These are phyloP conservation scores for Colletotrichum lindemuthianum DNA, from an alignment of 2,329 filamentous ascomycete genomes.

Conservation along the genomic window DNA sequence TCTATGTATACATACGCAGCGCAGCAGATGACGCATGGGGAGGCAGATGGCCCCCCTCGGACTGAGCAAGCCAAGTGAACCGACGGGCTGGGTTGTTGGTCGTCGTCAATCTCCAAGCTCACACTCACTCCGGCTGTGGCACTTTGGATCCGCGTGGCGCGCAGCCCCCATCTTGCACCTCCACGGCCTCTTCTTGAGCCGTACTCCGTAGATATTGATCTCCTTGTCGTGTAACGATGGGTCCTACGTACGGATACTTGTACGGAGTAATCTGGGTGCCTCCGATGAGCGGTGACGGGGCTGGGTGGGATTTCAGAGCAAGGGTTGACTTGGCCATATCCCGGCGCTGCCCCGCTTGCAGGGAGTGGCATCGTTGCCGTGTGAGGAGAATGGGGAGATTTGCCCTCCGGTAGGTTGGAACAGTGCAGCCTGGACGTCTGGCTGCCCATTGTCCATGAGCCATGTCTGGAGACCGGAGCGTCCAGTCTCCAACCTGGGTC, in stretches of 20 bases:
- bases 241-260: too few species aligned
- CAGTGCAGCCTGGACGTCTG: too few species aligned
- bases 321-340: too few species aligned
- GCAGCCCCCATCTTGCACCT: constrained; percentile 3
- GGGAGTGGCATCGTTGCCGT: too few species aligned
- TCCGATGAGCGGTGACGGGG: too few species aligned
- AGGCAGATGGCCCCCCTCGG: neutral
- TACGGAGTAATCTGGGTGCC: too few species aligned
- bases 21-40: too few species aligned
- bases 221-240: too few species aligned
- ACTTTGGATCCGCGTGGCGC: constrained; percentile 2
- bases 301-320: too few species aligned
- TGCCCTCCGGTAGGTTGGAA: neutral
- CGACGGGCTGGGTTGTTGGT: neutral
- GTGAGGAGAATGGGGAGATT: neutral
- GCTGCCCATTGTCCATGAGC: neutral
- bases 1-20: too few species aligned
- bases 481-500: neutral
- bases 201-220: too few species aligned
- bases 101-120: constrained; percentile 2
- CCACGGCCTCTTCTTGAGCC: constrained; percentile 4
- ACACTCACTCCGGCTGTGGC: constrained; percentile 9
- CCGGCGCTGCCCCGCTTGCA: too few species aligned
- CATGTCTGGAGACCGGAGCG: neutral
- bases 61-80: neutral